phyloP scores from a whole-genome alignment of 495 filamentous ascomycete species.

The Hypoxylon cercidicola region DNA sequence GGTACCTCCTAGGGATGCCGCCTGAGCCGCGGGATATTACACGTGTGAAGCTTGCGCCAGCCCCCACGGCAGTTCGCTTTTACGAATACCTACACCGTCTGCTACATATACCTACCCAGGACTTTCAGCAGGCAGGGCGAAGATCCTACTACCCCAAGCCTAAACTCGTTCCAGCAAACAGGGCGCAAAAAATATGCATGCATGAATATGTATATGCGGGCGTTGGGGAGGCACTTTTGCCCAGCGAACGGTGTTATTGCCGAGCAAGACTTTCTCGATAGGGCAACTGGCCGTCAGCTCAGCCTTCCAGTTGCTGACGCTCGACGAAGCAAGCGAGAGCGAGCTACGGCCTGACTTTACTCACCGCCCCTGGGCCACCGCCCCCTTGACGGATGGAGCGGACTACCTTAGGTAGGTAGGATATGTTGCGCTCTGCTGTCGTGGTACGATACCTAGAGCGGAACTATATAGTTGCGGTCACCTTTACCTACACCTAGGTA shows the following conservation, averaged over 20 bases:
- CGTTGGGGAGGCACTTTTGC: slow-evolving; percentile 5
- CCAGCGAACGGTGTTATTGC: slow-evolving; percentile 29
- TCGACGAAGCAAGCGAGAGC: slow-evolving; percentile 11
- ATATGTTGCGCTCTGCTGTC: not conserved
- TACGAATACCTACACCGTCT: not conserved
- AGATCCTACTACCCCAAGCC: slow-evolving; percentile 21
- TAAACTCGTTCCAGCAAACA: slow-evolving; percentile 19
- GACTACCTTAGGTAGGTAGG: slow-evolving; percentile 5
- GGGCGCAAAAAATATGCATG: slow-evolving; percentile 3
- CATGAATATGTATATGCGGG: slow-evolving; percentile 10
- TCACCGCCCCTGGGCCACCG: slow-evolving; percentile 20
- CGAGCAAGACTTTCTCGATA: slow-evolving; percentile 28
- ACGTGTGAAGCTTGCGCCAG: not conserved
- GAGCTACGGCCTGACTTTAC: slow-evolving; percentile 14
- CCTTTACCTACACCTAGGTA: slow-evolving; percentile 18
- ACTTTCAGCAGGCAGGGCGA: slow-evolving; percentile 4
- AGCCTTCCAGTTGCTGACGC: slow-evolving; percentile 45
- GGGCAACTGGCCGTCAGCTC: slow-evolving; percentile 38
- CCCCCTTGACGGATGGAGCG: slow-evolving; percentile 8
- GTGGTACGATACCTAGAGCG: slow-evolving; percentile 12
- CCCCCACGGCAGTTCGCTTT: slow-evolving; percentile 16
- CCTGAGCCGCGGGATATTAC: slow-evolving; percentile 29
- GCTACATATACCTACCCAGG: not conserved
- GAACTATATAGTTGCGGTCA: slow-evolving; percentile 7
- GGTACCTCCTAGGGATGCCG: slow-evolving; percentile 5